phyloP scores from a whole-genome alignment of 164 flowering plant species.

The Dillenia turbinata region DNA sequence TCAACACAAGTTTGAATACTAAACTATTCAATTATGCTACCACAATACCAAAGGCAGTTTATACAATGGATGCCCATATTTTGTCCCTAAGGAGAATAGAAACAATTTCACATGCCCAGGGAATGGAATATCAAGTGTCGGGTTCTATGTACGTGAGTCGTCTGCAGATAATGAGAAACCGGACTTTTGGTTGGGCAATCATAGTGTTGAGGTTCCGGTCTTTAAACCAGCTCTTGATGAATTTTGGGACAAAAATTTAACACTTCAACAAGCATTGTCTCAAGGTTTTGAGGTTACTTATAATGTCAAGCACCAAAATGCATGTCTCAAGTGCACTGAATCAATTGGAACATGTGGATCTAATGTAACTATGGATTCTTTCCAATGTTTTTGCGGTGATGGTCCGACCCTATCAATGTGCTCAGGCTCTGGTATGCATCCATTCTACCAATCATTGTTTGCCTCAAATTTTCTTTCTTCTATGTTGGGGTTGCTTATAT shows the following conservation, averaged over 20 bases:
- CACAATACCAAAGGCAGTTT: background rate
- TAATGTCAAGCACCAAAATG: background rate
- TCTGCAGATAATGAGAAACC: background rate
- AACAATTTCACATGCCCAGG: background rate
- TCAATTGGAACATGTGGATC: conserved; percentile 16
- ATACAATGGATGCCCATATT: conserved; percentile 2
- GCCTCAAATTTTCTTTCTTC: too few species aligned
- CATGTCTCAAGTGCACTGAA: conserved; percentile 4
- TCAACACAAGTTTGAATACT: conserved; percentile 6
- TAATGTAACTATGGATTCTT: background rate
- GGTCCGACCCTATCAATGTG: background rate
- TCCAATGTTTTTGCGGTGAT: conserved; percentile 15
- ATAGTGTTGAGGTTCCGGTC: conserved; percentile 5
- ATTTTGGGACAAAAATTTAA: background rate
- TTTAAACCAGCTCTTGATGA: background rate
- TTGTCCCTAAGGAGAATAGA: background rate
- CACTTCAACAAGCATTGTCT: background rate
- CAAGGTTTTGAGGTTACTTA: conserved; percentile 14
- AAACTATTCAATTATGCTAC: background rate
- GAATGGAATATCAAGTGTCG: background rate
- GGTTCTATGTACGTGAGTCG: background rate
- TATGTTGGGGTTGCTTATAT: too few species aligned
- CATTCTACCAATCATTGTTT: too few species aligned
- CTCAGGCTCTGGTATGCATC: too few species aligned
- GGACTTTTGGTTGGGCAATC: background rate